A percentile compares a stretch with the other conserved stretches of the same genome.
Evolutionary conservation across 2,329 filamentous ascomycete genomes (phyloP).

Genomic region (Bipolaris sorokiniana): DNA sequence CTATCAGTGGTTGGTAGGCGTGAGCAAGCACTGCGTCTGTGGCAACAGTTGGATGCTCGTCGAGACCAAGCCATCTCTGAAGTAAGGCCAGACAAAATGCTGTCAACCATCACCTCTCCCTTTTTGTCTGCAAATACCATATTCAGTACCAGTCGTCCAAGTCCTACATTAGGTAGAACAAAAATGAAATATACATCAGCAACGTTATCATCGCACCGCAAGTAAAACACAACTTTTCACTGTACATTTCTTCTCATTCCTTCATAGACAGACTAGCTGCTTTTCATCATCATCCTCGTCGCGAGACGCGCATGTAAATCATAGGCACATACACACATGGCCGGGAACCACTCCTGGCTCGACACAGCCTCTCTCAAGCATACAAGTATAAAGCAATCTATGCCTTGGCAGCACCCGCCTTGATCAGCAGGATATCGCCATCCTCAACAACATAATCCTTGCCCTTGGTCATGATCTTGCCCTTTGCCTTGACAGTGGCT

Average conservation of each 20-base stretch:
- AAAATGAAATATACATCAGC: neutral
- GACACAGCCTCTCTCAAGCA: constrained; percentile 3
- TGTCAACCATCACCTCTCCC: too few species aligned
- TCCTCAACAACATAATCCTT: constrained; percentile 94
- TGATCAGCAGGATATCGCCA: constrained; percentile 84
- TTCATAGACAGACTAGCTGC: constrained; percentile 25
- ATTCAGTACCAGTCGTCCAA: neutral
- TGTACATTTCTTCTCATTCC: constrained; percentile 26
- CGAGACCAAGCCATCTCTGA: constrained; percentile 28
- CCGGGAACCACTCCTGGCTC: constrained; percentile 2
- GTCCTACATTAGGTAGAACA: neutral
- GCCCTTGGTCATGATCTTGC: constrained; percentile 98
- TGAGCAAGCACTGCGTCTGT: constrained; percentile 50
- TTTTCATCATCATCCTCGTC: constrained; percentile 25
- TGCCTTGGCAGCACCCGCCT: constrained; percentile 81
- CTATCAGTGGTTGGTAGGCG: constrained; percentile 44
- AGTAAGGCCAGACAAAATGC: neutral
- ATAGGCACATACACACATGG: constrained; percentile 11
- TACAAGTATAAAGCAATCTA: constrained; percentile 43
- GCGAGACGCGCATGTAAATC: constrained; percentile 17
- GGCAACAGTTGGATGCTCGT: constrained; percentile 48
- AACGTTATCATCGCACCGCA: neutral
- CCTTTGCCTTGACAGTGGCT: constrained; percentile 85
- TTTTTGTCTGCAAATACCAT: neutral
- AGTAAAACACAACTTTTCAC: neutral